A percentile compares a stretch with the other conserved stretches of the same genome.
Conservation (phyloP, 352 stramenopile species). For the Phytophthora podocarpi region DNA sequence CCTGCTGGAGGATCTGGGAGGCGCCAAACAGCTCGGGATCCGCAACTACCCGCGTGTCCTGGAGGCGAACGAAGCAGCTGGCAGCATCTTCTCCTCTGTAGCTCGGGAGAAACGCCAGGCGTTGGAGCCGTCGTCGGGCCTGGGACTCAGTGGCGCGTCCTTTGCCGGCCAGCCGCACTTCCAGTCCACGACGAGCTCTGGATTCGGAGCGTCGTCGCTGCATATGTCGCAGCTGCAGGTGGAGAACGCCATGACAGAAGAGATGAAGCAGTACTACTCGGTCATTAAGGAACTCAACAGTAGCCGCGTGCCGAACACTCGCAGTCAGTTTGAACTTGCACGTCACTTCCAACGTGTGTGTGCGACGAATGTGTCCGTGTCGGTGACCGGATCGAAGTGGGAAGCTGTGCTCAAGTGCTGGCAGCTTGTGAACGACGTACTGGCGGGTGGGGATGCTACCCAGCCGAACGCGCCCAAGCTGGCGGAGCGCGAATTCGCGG, state of each 20-base stretch:
- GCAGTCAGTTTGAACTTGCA: constrained; percentile 75
- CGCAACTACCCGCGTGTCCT: constrained; percentile 73
- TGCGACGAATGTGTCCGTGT: constrained; percentile 57
- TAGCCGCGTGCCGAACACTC: constrained; percentile 67
- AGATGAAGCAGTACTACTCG: constrained; percentile 84
- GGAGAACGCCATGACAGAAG: constrained; percentile 76
- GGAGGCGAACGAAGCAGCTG: constrained; percentile 41
- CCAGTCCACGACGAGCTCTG: constrained; percentile 37
- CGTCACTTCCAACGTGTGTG: constrained; percentile 60
- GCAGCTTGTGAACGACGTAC: constrained; percentile 74
- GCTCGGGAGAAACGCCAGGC: constrained; percentile 40
- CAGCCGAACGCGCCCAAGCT: constrained; percentile 47
- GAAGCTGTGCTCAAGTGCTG: constrained; percentile 83
- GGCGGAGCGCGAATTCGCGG: constrained; percentile 63
- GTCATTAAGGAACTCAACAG: constrained; percentile 77
- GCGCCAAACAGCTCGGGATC: constrained; percentile 69
- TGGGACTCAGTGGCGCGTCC: constrained; percentile 54
- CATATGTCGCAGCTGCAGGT: constrained; percentile 70
- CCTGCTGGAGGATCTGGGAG: constrained; percentile 72
- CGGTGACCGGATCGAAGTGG: constrained; percentile 69
- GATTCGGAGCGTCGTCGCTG: constrained; percentile 37
- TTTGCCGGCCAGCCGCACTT: constrained; percentile 64
- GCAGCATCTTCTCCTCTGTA: constrained; percentile 52
- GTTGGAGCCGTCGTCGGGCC: constrained; percentile 31
- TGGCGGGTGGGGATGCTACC: constrained; percentile 55